Base-by-base conservation (phyloP, 768 basidiomycete species). In the Boletus sensibilis region DNA sequence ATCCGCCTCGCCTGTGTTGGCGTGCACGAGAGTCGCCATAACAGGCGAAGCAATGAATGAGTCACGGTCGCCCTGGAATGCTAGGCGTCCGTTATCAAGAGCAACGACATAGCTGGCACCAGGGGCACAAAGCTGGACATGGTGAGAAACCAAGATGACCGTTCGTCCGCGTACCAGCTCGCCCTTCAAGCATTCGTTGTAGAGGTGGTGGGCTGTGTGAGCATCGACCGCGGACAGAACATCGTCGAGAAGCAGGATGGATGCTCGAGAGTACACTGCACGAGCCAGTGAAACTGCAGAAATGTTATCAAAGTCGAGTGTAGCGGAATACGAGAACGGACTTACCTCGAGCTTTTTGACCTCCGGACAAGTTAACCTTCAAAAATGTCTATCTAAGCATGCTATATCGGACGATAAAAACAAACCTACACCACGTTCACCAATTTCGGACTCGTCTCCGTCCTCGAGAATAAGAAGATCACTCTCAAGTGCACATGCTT, bases 101-200 rank as follows among this genome's bases (percentile, higher is more conserved):
- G 88, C 86, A 38, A 96, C 89, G 61, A 98, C 79, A 70, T 92
- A 94, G 25, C 74, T 76, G 2, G 95, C 92, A 31, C 83, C 88
- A 1, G 90, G 84, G 3, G 85, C 80, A 65, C 92, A 94, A 5
- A 98, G 79, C 65, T 94, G 90, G 34, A 97, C 90, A 66, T 96
- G 94, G 66, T 99, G 96, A 3, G 95, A 97, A 49, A 97, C 94
- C 23, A 98, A 79, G 43, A 98, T 78, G 47, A 96, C 75, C 1
- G 95, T 97, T 45, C 94, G 80, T 18, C 83, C 86, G n/a, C 75
- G 71, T 68, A 94, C 78, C 40, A 97, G 75, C 45, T 89, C 85
- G 9, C 95, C 94, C 59, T 81, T 78, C 21, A 98, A 76, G 63
- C 92, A 94, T 51, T 92, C 78, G 20, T 84, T 77, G 64, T 87